phyloP scores from a whole-genome alignment of 2,329 filamentous ascomycete genomes.

The Fusarium denticulatum region DNA sequence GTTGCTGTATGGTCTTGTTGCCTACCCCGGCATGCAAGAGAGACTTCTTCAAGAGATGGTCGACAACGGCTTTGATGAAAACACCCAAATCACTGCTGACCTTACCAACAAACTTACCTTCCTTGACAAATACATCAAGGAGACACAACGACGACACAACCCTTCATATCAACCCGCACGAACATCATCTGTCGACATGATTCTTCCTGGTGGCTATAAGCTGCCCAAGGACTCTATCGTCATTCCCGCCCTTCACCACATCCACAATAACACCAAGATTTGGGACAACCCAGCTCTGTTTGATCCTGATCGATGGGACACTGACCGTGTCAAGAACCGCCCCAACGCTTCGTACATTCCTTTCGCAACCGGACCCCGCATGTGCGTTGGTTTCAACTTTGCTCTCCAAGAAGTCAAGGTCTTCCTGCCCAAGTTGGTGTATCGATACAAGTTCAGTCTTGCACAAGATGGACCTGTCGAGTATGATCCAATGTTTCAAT shows the following conservation, averaged over 20 bases:
- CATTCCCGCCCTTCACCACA: constrained; percentile 62
- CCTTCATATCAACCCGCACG: constrained; percentile 70
- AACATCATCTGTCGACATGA: constrained; percentile 63
- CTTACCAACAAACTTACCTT: constrained; percentile 59
- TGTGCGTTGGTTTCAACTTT: constrained; percentile 73
- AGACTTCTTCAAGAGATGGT: constrained; percentile 67
- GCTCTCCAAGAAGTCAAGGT: constrained; percentile 70
- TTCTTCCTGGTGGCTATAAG: constrained; percentile 68
- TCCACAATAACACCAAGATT: constrained; percentile 62
- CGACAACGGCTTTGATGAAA: constrained; percentile 56
- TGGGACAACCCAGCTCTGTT: constrained; percentile 69
- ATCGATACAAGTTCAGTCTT: constrained; percentile 64
- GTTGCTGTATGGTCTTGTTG: constrained; percentile 63
- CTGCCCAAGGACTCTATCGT: constrained; percentile 62
- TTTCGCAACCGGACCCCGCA: constrained; percentile 65
- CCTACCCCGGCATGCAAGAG: constrained; percentile 66
- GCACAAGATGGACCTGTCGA: constrained; percentile 62
- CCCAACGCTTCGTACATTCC: constrained; percentile 65
- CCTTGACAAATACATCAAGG: constrained; percentile 69
- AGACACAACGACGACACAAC: constrained; percentile 68
- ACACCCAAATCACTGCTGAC: constrained; percentile 59
- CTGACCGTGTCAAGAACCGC: constrained; percentile 61
- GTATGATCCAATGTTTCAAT: constrained; percentile 68
- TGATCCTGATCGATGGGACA: constrained; percentile 69
- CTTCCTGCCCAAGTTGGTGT: constrained; percentile 66